Conservation (phyloP, 352 stramenopile species). For the Pythium rhizo-oryzae region DNA sequence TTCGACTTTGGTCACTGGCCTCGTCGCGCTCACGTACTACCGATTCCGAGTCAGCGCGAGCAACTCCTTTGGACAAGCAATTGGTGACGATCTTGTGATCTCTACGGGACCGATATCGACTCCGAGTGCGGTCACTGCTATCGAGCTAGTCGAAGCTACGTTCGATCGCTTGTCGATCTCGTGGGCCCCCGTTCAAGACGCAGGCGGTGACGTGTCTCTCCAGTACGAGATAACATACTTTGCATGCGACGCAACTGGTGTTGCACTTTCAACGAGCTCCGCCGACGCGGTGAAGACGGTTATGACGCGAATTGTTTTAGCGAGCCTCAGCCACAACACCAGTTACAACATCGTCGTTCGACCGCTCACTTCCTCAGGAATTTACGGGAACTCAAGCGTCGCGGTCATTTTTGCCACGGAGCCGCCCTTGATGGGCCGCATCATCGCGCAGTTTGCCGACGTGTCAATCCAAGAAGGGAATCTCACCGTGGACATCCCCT, state of each 20-base stretch:
- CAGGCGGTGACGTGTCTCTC: constrained; percentile 43
- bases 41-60: constrained; percentile 38
- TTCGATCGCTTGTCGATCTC: constrained; percentile 42
- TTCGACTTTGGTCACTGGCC: constrained; percentile 34
- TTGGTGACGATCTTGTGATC: constrained; percentile 26
- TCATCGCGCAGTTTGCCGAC: constrained; percentile 28
- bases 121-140: constrained; percentile 36
- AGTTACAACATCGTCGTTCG: constrained; percentile 40
- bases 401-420: constrained; percentile 38
- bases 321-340: constrained; percentile 36
- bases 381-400: constrained; percentile 32
- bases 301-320: constrained; percentile 14
- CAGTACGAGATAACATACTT: constrained; percentile 52
- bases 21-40: constrained; percentile 43
- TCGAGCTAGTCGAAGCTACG: constrained; percentile 31
- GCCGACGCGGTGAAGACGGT: constrained; percentile 17
- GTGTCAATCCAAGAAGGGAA: constrained; percentile 38
- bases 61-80: constrained; percentile 42
- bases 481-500: constrained; percentile 28
- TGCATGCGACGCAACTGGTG: constrained; percentile 28
- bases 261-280: constrained; percentile 9
- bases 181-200: constrained; percentile 47
- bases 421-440: constrained; percentile 32
- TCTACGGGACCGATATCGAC: constrained; percentile 40
- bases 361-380: constrained; percentile 38